A percentile compares a stretch with the other conserved stretches of the same genome.
Conservation (phyloP, 805 yeast genomes). For the Candida germanica region DNA sequence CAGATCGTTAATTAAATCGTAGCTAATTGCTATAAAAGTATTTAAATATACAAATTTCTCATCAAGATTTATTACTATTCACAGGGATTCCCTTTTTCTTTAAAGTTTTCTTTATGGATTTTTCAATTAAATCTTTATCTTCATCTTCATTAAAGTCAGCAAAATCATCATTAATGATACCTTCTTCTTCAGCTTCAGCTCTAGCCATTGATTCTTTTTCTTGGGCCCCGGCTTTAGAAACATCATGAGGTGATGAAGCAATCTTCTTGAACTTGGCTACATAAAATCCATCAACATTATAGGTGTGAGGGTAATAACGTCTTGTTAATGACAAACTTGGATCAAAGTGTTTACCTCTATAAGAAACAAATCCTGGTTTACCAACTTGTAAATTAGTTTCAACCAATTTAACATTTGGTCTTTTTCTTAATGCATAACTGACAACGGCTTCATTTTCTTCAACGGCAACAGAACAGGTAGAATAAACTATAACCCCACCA, state of each 20-base stretch:
- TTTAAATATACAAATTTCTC: constrained; percentile 9
- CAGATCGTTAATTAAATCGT: neutral
- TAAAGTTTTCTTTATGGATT: constrained; percentile 60
- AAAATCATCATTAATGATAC: constrained; percentile 81
- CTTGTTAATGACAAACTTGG: constrained; percentile 75
- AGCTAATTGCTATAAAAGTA: constrained; percentile 4
- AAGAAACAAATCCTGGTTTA: constrained; percentile 91
- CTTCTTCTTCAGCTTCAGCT: constrained; percentile 76
- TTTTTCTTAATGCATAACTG: constrained; percentile 92
- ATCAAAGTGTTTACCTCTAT: constrained; percentile 88
- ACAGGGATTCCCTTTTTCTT: constrained; percentile 76
- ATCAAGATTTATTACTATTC: constrained; percentile 18
- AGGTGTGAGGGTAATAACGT: constrained; percentile 97
- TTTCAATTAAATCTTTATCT: constrained; percentile 70
- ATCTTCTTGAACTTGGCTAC: constrained; percentile 95
- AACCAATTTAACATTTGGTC: constrained; percentile 93
- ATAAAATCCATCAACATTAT: constrained; percentile 96
- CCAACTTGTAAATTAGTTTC: constrained; percentile 93
- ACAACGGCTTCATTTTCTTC: constrained; percentile 99
- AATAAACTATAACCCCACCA: constrained; percentile 93
- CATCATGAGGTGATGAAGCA: constrained; percentile 82
- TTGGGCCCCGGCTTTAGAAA: constrained; percentile 80
- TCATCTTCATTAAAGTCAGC: constrained; percentile 75
- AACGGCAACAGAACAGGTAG: constrained; percentile 97
- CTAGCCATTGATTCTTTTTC: constrained; percentile 83